Evolutionary conservation across 179 eudicot species (phyloP), one percentile per base, ranked within the genome.

Genomic region (Actinidia arguta): DNA sequence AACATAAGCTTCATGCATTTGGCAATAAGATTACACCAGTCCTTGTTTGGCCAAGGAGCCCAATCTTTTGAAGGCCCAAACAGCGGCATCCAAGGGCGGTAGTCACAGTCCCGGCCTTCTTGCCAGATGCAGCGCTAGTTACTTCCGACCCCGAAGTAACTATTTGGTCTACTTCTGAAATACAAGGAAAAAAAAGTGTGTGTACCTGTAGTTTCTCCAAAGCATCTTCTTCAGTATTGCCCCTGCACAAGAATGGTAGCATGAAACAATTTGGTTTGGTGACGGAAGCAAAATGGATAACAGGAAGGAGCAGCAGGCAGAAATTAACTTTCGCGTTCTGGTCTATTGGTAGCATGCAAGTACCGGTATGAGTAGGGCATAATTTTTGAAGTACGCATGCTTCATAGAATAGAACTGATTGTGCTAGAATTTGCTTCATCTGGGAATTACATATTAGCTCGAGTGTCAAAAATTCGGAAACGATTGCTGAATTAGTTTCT

Each of bases 31-130:
- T n/a, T n/a, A n/a, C n/a, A n/a, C 92, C 27, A 68, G 90, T 64
- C 93, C 99, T 84, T 90, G 86, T 62, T 94, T 82, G 42, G 90
- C 73, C 78, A 94, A 84, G 20, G 83, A 58, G 68, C 88, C 82
- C 8, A 89, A 80, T 59, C 82, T 88, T 82, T 85, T 92, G 67
- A 73, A 93, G 86, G 54, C 98, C 99, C 73, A 96, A 56, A 70
- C 99, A 98, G 78, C 95, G 94, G 81, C 91, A 88, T 52, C 98
- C 98, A 44, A 95, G 90, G 27, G 96, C 94, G 11, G 98, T 89
- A 48, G 92, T 93, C 81, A 96, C 94, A 8, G 87, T 82, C 73
- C 98, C 99, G 0, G 84, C 89, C 87, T 88, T 93, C 90, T 95
- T 96, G 14, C 92, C 84, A 0, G 98, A 90, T 44, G 91, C 59